Percentiles rank a stretch among this genome's conserved stretches.
Evolutionary conservation across 2,329 filamentous ascomycete genomes (phyloP).

Genomic region (Cordyceps cateniannulata): DNA sequence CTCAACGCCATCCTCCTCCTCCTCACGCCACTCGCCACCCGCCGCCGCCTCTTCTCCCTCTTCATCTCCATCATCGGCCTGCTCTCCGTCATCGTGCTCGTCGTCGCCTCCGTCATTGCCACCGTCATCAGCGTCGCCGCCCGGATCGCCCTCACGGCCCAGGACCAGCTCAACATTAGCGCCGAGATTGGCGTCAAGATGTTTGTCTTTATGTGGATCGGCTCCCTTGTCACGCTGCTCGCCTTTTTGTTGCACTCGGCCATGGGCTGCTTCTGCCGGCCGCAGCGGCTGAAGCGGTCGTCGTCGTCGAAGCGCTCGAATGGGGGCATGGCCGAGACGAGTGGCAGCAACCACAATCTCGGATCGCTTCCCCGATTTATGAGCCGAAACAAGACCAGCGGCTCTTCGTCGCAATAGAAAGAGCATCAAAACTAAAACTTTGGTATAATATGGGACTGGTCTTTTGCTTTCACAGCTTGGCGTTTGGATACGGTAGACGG

Average conservation of each 20-base stretch:
- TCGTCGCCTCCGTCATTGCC: constrained; percentile 65
- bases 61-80: constrained; percentile 63
- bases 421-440: neutral
- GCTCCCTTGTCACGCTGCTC: constrained; percentile 57
- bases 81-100: constrained; percentile 59
- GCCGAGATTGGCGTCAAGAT: constrained; percentile 65
- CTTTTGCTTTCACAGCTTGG: constrained; percentile 5
- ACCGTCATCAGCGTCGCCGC: constrained; percentile 83
- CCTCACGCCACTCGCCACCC: constrained; percentile 49
- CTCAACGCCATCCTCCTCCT: constrained; percentile 69
- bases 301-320: constrained; percentile 5
- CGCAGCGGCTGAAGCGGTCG: constrained; percentile 15
- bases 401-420: neutral
- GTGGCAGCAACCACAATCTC: neutral
- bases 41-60: constrained; percentile 56
- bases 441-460: neutral
- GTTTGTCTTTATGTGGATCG: constrained; percentile 88
- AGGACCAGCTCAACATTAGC: constrained; percentile 68
- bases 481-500: neutral
- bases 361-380: constrained; percentile 1
- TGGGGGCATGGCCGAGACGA: constrained; percentile 4
- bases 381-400: neutral
- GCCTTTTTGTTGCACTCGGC: constrained; percentile 69
- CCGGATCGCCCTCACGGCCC: constrained; percentile 64
- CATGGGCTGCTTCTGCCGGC: constrained; percentile 68